Evolutionary conservation across 768 basidiomycete genomes (phyloP).

Genomic region (Hygrocybe coccinea): DNA sequence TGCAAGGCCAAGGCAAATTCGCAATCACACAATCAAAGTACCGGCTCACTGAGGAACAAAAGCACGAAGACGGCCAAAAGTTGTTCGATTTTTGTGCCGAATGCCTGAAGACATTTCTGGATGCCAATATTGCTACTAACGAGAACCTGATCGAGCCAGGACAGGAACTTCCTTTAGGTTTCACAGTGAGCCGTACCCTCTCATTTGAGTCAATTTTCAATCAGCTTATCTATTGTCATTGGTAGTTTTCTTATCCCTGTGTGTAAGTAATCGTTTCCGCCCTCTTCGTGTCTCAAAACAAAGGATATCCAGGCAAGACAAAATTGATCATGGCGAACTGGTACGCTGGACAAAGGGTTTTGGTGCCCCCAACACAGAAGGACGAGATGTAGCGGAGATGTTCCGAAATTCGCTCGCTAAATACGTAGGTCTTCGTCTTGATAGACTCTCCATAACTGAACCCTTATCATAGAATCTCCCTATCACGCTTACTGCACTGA

Average conservation of each 20-base stretch:
- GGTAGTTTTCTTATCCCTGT: constrained; percentile 92
- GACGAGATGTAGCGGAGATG: constrained; percentile 89
- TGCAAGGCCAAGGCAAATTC: constrained; percentile 92
- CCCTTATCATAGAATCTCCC: constrained; percentile 61
- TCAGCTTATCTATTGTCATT: neutral
- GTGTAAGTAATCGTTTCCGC: constrained; percentile 46
- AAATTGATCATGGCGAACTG: constrained; percentile 89
- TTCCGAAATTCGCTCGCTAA: constrained; percentile 78
- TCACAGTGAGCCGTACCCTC: constrained; percentile 66
- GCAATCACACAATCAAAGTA: constrained; percentile 98
- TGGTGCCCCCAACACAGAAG: constrained; percentile 86
- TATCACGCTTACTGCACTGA: constrained; percentile 76
- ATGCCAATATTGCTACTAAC: constrained; percentile 56
- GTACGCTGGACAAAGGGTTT: constrained; percentile 99
- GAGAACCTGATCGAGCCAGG: constrained; percentile 48
- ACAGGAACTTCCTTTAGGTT: constrained; percentile 75
- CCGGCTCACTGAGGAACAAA: constrained; percentile 94
- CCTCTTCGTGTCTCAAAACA: neutral
- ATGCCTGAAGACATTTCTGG: constrained; percentile 84
- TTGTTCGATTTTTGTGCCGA: constrained; percentile 98
- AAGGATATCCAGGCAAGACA: constrained; percentile 62
- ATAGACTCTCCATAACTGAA: constrained; percentile 2
- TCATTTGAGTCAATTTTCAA: constrained; percentile 4
- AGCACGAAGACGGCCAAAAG: constrained; percentile 93
- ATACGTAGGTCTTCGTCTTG: constrained; percentile 48